These are phyloP conservation scores for Lachnellula cervina DNA, from an alignment of 2,329 filamentous ascomycete genomes.

Conservation along the genomic window DNA sequence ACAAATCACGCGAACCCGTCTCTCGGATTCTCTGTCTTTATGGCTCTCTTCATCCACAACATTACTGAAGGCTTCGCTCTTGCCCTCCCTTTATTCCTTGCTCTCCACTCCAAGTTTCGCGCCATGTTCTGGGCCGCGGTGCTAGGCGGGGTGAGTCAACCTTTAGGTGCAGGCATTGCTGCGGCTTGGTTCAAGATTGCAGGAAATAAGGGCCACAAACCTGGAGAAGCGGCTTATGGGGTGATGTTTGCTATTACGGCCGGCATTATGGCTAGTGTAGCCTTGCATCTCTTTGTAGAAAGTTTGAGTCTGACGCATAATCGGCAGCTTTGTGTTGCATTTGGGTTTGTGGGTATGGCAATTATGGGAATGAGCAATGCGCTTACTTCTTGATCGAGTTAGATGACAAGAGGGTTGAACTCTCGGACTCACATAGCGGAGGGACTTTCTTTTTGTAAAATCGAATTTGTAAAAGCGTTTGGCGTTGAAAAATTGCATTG, in stretches of 20 bases:
- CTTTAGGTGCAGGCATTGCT: conserved; percentile 77
- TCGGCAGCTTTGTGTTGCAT: conserved; percentile 69
- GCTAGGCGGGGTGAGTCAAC: conserved; percentile 82
- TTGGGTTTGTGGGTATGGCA: conserved; percentile 82
- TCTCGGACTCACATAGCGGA: neutral
- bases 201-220: conserved; percentile 43
- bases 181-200: conserved; percentile 80
- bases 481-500: neutral
- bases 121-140: conserved; percentile 82
- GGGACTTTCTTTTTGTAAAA: too few species aligned
- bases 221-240: conserved; percentile 61
- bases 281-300: conserved; percentile 83
- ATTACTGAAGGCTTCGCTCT: conserved; percentile 96
- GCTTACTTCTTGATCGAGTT: conserved; percentile 54
- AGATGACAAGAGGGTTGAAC: neutral
- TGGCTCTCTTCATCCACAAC: conserved; percentile 96
- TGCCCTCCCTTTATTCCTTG: conserved; percentile 87
- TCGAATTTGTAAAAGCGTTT: neutral
- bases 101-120: conserved; percentile 70
- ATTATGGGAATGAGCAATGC: conserved; percentile 81
- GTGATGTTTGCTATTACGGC: conserved; percentile 84
- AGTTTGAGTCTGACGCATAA: conserved; percentile 77
- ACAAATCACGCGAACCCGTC: conserved; percentile 93
- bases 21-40: conserved; percentile 86
- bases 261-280: conserved; percentile 94